phyloP scores from a whole-genome alignment of 2,329 filamentous ascomycete genomes.

The Cladophialophora yegresii region DNA sequence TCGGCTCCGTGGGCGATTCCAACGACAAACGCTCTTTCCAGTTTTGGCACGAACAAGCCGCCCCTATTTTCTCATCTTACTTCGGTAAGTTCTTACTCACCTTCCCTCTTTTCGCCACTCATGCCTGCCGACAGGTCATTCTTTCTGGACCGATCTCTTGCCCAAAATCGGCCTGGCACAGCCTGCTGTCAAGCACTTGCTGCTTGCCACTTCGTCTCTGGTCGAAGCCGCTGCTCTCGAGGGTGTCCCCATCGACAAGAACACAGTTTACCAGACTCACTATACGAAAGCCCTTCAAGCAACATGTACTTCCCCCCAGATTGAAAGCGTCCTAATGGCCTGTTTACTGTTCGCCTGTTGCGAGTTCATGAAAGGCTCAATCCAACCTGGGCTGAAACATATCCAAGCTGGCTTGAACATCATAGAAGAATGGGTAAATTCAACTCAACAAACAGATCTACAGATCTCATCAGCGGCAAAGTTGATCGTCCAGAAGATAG shows the following conservation, averaged over 20 bases:
- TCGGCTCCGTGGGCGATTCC: conserved; percentile 18
- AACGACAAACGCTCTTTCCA: conserved; percentile 27
- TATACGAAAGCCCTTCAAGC: conserved; percentile 29
- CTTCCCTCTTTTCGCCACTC: not conserved
- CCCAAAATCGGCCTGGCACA: conserved; percentile 26
- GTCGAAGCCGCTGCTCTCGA: conserved; percentile 19
- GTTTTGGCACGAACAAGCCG: conserved; percentile 27
- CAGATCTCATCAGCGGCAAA: conserved; percentile 13
- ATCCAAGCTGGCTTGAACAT: conserved; percentile 26
- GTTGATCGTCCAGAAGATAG: conserved; percentile 21
- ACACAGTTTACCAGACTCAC: conserved; percentile 27
- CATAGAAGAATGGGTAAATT: conserved; percentile 27
- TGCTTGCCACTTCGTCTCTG: conserved; percentile 26
- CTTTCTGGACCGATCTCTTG: conserved; percentile 28
- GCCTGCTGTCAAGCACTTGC: conserved; percentile 27
- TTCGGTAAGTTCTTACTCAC: conserved; percentile 21
- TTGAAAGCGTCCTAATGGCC: conserved; percentile 27
- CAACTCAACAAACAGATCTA: conserved; percentile 2
- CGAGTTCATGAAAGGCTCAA: conserved; percentile 26
- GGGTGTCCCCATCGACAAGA: conserved; percentile 20
- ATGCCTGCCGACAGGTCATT: conserved; percentile 19
- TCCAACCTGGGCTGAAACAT: conserved; percentile 18
- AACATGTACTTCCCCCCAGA: conserved; percentile 25
- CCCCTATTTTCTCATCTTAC: conserved; percentile 30
- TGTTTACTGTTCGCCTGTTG: conserved; percentile 31